phyloP scores from a whole-genome alignment of 1,284 basidiomycete genomes.

The Sporisorium scitamineum region DNA sequence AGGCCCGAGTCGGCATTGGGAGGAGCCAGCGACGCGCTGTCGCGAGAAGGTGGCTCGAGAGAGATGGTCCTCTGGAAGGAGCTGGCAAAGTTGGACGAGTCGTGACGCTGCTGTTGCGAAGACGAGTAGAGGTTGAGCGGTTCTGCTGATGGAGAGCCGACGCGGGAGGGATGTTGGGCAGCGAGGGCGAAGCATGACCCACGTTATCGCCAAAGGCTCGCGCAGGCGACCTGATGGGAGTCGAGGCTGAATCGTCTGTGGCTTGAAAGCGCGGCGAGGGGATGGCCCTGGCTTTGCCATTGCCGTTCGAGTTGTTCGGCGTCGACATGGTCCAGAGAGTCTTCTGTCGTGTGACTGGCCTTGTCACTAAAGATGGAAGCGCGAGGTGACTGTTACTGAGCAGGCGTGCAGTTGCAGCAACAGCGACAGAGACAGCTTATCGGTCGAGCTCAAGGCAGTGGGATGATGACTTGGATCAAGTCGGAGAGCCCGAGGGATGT shows the following conservation, averaged over 20 bases:
- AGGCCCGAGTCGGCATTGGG: conserved; percentile 43
- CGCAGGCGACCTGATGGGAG: conserved; percentile 40
- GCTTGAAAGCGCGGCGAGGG: conserved; percentile 13
- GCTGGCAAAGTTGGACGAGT: conserved; percentile 22
- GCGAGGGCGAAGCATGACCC: conserved; percentile 37
- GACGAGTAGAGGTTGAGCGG: conserved; percentile 39
- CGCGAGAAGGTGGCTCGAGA: conserved; percentile 43
- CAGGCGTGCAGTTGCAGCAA: background rate
- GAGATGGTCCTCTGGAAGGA: conserved; percentile 28
- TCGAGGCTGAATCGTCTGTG: conserved; percentile 15
- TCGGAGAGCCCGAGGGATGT: background rate
- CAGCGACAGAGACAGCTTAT: background rate
- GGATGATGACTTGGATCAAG: background rate
- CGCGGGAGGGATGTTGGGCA: conserved; percentile 59
- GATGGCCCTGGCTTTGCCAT: conserved; percentile 43
- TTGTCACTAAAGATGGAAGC: background rate
- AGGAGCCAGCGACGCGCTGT: conserved; percentile 40
- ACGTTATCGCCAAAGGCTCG: conserved; percentile 29
- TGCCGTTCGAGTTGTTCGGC: conserved; percentile 31
- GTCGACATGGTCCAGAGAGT: conserved; percentile 29
- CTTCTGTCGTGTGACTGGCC: background rate
- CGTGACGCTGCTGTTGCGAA: conserved; percentile 36
- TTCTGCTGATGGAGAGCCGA: conserved; percentile 50
- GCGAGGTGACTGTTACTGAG: background rate
- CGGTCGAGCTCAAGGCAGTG: conserved; percentile 1